Evolutionary conservation across 1,139 yeast genomes (phyloP).

Genomic region (Geotrichum australiense): DNA sequence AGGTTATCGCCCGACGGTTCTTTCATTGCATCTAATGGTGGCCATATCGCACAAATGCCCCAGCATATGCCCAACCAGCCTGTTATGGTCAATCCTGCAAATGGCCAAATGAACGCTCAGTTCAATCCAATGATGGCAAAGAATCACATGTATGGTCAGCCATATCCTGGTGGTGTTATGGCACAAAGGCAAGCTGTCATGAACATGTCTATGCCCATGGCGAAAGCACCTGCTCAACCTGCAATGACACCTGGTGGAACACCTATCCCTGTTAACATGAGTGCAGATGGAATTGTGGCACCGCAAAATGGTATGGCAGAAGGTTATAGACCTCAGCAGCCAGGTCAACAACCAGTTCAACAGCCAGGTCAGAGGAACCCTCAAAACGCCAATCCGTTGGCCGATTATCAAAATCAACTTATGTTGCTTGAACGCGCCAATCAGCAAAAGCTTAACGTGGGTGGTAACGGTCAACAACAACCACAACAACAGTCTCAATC

Average conservation of each 20-base stretch:
- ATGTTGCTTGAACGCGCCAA: constrained; percentile 67
- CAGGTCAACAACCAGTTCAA: constrained; percentile 20
- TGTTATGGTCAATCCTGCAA: constrained; percentile 11
- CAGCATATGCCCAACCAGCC: constrained; percentile 14
- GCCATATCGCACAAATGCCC: constrained; percentile 7
- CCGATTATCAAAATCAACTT: constrained; percentile 71
- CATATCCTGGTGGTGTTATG: constrained; percentile 13
- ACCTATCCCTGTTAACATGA: constrained; percentile 8
- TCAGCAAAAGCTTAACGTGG: constrained; percentile 43
- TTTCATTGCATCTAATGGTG: constrained; percentile 19
- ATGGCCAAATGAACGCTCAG: constrained; percentile 16
- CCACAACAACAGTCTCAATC: constrained; percentile 15
- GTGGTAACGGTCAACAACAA: constrained; percentile 31
- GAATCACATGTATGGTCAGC: constrained; percentile 11
- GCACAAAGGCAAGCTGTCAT: constrained; percentile 9
- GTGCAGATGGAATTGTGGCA: background rate
- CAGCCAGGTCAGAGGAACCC: constrained; percentile 18
- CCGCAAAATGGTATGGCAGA: constrained; percentile 11
- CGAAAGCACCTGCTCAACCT: constrained; percentile 11
- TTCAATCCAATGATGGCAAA: constrained; percentile 14
- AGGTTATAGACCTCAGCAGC: constrained; percentile 15
- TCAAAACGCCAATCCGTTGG: constrained; percentile 40
- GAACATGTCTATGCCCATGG: constrained; percentile 7
- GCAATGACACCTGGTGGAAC: constrained; percentile 13
- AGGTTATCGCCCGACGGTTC: constrained; percentile 35